Conservation (phyloP, 192 early-diverging fungal species). For the Coemansia sp. region DNA sequence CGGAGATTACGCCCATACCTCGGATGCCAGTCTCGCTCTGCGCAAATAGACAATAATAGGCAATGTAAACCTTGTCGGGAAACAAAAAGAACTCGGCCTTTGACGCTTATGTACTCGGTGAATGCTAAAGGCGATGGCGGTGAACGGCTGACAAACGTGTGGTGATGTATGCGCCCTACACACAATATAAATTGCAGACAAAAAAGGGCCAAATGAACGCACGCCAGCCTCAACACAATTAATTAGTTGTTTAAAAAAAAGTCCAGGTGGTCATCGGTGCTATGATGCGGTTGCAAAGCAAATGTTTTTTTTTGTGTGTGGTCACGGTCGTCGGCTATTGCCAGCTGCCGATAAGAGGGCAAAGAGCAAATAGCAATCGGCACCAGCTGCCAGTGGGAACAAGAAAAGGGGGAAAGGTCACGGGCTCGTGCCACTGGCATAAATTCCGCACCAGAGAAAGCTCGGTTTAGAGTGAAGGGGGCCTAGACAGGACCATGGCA, state of each 20-base stretch:
- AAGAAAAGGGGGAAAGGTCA: neutral
- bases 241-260: neutral
- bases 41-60: neutral
- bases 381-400: neutral
- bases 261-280: neutral
- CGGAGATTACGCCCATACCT: slow-evolving; percentile 42
- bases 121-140: neutral
- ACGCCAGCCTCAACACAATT: neutral
- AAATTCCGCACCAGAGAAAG: slow-evolving; percentile 3
- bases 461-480: neutral
- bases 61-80: neutral
- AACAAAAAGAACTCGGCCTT: neutral
- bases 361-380: neutral
- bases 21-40: neutral
- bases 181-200: neutral
- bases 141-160: neutral
- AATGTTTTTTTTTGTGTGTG: too few species aligned
- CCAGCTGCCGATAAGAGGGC: neutral
- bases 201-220: neutral
- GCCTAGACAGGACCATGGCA: neutral
- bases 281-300: neutral
- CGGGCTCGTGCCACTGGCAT: neutral
- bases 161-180: slow-evolving; percentile 1
- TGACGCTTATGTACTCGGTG: neutral
- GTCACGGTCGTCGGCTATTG: neutral